Percentiles rank a stretch among this genome's conserved stretches.
Conservation (phyloP, 2,329 filamentous ascomycete species). For the Dichotomopilus funicola region DNA sequence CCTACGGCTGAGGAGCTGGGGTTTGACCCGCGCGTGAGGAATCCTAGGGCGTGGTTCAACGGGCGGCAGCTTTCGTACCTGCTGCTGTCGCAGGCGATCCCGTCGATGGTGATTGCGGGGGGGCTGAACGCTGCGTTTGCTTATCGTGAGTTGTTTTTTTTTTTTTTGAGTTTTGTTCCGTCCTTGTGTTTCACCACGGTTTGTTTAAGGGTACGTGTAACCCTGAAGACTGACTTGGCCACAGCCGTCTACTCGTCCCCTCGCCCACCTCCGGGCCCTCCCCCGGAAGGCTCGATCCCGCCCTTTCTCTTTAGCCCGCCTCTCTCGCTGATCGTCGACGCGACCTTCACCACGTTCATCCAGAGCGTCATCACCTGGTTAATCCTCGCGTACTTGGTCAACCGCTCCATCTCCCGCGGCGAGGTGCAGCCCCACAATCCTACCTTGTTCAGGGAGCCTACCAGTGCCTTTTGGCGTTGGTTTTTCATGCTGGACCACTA, state of each 20-base stretch:
- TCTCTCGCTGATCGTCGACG: constrained; percentile 46
- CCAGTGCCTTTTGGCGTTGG: constrained; percentile 33
- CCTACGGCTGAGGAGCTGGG: background rate
- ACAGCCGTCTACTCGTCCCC: constrained; percentile 39
- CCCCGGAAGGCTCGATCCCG: constrained; percentile 24
- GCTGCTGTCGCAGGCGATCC: constrained; percentile 41
- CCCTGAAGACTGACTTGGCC: too few relatives aligned
- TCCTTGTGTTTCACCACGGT: too few relatives aligned
- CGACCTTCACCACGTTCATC: constrained; percentile 44
- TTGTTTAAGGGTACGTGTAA: too few relatives aligned
- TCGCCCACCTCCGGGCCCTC: constrained; percentile 27
- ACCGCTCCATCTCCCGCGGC: constrained; percentile 39
- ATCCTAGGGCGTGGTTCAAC: constrained; percentile 36
- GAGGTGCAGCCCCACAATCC: constrained; percentile 37
- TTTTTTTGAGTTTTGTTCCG: background rate
- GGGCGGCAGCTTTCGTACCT: constrained; percentile 43
- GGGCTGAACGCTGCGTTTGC: constrained; percentile 48
- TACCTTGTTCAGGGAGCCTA: constrained; percentile 30
- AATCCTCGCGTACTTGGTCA: constrained; percentile 42
- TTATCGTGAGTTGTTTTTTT: constrained; percentile 34
- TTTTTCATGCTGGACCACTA: constrained; percentile 36
- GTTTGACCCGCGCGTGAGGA: constrained; percentile 1
- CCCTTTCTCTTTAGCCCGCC: constrained; percentile 45
- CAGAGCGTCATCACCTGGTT: constrained; percentile 48
- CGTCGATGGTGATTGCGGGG: constrained; percentile 41